Evolutionary conservation across 2,329 filamentous ascomycete species (phyloP).

Genomic region (Pseudocercospora pini-densiflorae): DNA sequence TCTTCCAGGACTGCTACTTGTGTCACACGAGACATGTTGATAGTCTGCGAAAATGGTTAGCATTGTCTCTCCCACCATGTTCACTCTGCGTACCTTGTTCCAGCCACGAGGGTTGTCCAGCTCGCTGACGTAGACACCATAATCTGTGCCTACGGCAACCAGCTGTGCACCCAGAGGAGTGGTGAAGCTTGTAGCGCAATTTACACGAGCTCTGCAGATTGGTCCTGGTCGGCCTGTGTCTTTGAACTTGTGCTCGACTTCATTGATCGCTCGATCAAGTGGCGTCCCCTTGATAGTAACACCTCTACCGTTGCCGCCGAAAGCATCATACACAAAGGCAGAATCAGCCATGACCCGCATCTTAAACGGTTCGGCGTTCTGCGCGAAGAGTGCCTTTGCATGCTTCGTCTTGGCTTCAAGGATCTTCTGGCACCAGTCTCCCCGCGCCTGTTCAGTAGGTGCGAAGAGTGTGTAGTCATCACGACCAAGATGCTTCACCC

Average conservation of each 20-base stretch:
- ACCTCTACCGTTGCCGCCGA: conserved; percentile 60
- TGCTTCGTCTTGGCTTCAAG: conserved; percentile 94
- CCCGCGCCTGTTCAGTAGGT: conserved; percentile 71
- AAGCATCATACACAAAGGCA: conserved; percentile 79
- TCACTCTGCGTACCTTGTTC: conserved; percentile 69
- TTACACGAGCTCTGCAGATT: conserved; percentile 83
- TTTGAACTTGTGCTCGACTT: conserved; percentile 77
- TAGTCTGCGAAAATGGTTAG: conserved; percentile 63
- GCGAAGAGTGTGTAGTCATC: conserved; percentile 93
- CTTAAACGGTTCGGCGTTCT: conserved; percentile 95
- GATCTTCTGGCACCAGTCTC: conserved; percentile 92
- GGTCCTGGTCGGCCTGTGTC: conserved; percentile 70
- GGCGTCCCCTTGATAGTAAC: conserved; percentile 90
- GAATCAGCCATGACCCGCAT: conserved; percentile 90
- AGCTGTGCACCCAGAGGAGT: conserved; percentile 76
- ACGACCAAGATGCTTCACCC: conserved; percentile 91
- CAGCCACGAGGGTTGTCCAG: conserved; percentile 88
- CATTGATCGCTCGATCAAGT: conserved; percentile 84
- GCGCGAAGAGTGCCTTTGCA: conserved; percentile 82
- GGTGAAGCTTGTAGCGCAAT: conserved; percentile 90
- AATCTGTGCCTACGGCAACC: conserved; percentile 93
- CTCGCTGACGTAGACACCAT: conserved; percentile 88
- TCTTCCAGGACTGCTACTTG: conserved; percentile 96
- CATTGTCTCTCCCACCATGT: background rate
- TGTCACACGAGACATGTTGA: conserved; percentile 76